Percentiles rank a stretch among this genome's conserved stretches.
phyloP scores from a whole-genome alignment of 2,329 filamentous ascomycete genomes.

The Dothidotthia symphoricarpi region DNA sequence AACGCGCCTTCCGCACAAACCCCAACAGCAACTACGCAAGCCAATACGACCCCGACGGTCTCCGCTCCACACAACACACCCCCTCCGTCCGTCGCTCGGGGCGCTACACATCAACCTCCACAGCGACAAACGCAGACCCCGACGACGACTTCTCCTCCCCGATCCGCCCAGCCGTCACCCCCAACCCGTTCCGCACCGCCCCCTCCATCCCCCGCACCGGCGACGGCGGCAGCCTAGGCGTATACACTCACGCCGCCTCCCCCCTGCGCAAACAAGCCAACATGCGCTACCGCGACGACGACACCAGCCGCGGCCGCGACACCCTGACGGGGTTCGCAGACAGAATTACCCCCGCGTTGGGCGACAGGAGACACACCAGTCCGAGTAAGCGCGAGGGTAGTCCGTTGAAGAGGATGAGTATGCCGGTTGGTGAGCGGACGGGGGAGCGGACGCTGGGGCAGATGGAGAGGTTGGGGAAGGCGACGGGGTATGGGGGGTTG shows the following conservation, averaged over 20 bases:
- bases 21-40: conserved; percentile 78
- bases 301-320: conserved; percentile 7
- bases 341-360: conserved; percentile 12
- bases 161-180: conserved; percentile 45
- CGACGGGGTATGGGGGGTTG: conserved; percentile 23
- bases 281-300: conserved; percentile 50
- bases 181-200: conserved; percentile 53
- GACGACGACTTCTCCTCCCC: conserved; percentile 47
- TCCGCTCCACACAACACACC: conserved; percentile 24
- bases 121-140: conserved; percentile 36
- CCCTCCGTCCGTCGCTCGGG: conserved; percentile 30
- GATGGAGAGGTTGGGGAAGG: conserved; percentile 18
- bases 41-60: conserved; percentile 67
- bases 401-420: conserved; percentile 47
- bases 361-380: conserved; percentile 32
- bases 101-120: conserved; percentile 41
- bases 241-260: conserved; percentile 76
- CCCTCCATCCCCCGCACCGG: conserved; percentile 52
- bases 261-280: conserved; percentile 77
- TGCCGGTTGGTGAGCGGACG: conserved; percentile 26
- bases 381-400: conserved; percentile 42
- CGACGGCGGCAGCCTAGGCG: conserved; percentile 75
- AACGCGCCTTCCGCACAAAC: conserved; percentile 74
- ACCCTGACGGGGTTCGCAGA: conserved; percentile 7
- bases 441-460: conserved; percentile 3